Evolutionary conservation across 495 filamentous ascomycete genomes (phyloP).

Genomic region (Podospora comata): DNA sequence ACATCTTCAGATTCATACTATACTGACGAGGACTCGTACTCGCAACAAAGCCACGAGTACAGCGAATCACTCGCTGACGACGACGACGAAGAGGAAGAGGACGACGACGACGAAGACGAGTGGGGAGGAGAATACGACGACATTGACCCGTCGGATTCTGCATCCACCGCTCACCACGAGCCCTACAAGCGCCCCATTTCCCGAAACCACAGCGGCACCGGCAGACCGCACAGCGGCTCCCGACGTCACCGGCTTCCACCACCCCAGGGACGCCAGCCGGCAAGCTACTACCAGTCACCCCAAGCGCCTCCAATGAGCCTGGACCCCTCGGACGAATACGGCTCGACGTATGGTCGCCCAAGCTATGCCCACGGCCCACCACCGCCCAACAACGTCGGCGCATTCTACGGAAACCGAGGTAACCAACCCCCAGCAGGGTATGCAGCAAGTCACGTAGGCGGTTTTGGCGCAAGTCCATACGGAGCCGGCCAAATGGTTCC

Average conservation of each 20-base stretch:
- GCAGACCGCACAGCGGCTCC: constrained; percentile 30
- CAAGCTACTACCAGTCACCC: constrained; percentile 33
- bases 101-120: constrained; percentile 55
- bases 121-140: constrained; percentile 55
- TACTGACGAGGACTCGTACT: constrained; percentile 32
- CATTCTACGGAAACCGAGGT: constrained; percentile 37
- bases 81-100: constrained; percentile 44
- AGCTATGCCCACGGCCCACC: constrained; percentile 29
- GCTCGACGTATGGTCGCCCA: constrained; percentile 32
- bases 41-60: constrained; percentile 30
- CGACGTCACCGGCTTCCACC: constrained; percentile 38
- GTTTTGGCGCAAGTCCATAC: constrained; percentile 30
- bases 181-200: constrained; percentile 25
- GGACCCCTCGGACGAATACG: constrained; percentile 46
- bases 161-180: constrained; percentile 48
- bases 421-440: constrained; percentile 27
- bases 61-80: constrained; percentile 51
- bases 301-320: constrained; percentile 46
- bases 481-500: constrained; percentile 41
- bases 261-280: constrained; percentile 34
- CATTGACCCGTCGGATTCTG: constrained; percentile 79
- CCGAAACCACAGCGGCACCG: constrained; percentile 36
- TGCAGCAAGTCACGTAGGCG: constrained; percentile 45
- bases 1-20: constrained; percentile 26
- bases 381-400: constrained; percentile 32